A percentile compares a stretch with the other conserved stretches of the same genome.
These are phyloP conservation scores for Clohesyomyces aquaticus DNA, from an alignment of 495 filamentous ascomycete species.

Conservation along the genomic window DNA sequence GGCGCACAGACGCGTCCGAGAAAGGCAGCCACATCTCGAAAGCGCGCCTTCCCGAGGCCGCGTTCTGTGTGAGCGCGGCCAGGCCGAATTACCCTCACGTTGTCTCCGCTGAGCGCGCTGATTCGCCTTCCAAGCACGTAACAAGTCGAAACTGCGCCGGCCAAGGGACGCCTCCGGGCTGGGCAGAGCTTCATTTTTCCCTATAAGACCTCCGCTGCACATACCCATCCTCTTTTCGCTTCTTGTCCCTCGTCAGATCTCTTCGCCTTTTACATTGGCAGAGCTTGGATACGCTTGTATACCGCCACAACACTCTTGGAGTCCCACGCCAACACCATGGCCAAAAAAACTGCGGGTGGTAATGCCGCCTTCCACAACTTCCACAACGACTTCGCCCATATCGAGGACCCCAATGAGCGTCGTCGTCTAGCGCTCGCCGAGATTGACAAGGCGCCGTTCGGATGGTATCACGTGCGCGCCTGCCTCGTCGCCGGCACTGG, in stretches of 20 bases:
- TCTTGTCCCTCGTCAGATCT: neutral
- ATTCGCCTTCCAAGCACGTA: neutral
- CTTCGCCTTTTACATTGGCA: neutral
- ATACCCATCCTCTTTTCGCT: neutral
- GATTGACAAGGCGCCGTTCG: constrained; percentile 79
- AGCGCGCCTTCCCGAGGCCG: neutral
- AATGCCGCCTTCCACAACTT: constrained; percentile 43
- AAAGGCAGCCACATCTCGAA: too few species aligned
- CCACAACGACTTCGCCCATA: constrained; percentile 52
- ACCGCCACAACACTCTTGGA: neutral
- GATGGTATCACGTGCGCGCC: constrained; percentile 78
- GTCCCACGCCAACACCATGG: constrained; percentile 1
- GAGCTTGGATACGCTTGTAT: neutral
- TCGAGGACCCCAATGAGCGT: constrained; percentile 73
- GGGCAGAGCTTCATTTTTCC: neutral
- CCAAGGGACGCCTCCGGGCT: neutral
- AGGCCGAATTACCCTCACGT: neutral
- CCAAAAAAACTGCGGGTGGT: constrained; percentile 30
- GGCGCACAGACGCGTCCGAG: too few species aligned
- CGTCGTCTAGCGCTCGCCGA: constrained; percentile 74
- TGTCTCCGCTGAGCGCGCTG: neutral
- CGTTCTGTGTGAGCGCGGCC: neutral
- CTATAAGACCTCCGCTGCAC: neutral
- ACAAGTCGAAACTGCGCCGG: neutral
- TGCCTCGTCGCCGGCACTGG: constrained; percentile 79